Conservation (phyloP, 495 filamentous ascomycete species). For the Penicillium coffeae region DNA sequence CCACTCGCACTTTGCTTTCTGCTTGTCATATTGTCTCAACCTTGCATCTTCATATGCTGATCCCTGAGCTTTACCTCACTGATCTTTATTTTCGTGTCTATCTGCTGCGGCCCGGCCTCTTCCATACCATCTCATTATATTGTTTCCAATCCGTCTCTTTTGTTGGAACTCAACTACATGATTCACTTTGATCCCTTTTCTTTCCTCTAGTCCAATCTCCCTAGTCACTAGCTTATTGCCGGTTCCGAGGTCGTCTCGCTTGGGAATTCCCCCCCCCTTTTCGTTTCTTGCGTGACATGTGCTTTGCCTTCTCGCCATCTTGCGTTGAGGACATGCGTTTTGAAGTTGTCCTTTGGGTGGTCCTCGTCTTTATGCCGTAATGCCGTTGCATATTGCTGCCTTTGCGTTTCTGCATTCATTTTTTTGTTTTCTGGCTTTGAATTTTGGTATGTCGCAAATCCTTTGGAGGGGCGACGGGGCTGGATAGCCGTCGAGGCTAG, state of each 20-base stretch:
- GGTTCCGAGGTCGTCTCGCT: conserved; percentile 18
- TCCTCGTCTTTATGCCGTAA: background rate
- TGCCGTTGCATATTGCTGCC: background rate
- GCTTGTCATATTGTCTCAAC: conserved; percentile 5
- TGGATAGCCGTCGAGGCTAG: no score
- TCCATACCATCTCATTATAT: conserved; percentile 38
- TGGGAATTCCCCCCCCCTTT: background rate
- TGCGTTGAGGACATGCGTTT: background rate
- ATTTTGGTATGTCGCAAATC: background rate
- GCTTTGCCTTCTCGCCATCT: background rate
- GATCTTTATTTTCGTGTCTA: conserved; percentile 21
- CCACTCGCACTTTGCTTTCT: conserved; percentile 10
- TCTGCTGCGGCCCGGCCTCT: conserved; percentile 23
- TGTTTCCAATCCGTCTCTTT: conserved; percentile 38
- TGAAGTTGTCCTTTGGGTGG: background rate
- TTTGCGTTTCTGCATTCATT: background rate
- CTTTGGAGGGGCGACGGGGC: no score
- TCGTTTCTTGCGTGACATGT: background rate
- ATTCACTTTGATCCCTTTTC: conserved; percentile 15
- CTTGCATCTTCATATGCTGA: conserved; percentile 20
- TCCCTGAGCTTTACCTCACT: conserved; percentile 16
- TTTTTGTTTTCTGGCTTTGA: background rate
- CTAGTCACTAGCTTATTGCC: conserved; percentile 32
- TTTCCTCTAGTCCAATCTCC: conserved; percentile 35
- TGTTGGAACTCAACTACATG: conserved; percentile 36